Evolutionary conservation across 768 basidiomycete species (phyloP), one percentile per base, ranked within the genome.

Genomic region (Boletus rufocinnamomeus): DNA sequence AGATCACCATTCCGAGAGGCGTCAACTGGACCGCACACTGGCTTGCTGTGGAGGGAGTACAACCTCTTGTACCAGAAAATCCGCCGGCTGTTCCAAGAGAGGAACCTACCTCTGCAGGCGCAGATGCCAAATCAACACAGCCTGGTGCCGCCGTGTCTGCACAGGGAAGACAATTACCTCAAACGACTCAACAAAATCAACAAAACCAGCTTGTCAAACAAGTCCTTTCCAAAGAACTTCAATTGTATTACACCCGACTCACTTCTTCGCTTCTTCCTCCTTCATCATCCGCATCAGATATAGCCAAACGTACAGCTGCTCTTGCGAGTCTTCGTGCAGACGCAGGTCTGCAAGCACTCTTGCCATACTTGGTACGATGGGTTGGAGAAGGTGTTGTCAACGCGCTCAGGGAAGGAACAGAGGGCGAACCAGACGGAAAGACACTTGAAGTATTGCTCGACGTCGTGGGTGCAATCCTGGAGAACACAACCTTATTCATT

Each of bases 11-110:
- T 9, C 92, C 93, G 0, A 87, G 88, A 65, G 88, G 87, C 43
- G 86, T 91, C 55, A 85, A 80, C 63, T 95, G 92, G 88, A 89
- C 87, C 0, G 95, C 97, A 2, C 97, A 99, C 70, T 99, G 97
- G 97, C 81, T 99, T 34, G 95, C 95, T 1, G 94, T 99, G 40
- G 97, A 99, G 66, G 97, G 97, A 27, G 91, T 99, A 14, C 97
- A 98, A 68, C 95, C 96, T 0, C 82, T 93, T n/a, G 91, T 96
- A 50, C 92, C 93, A 14, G 93, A 97, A 70, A 98, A 98, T 71
- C 95, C 95, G 0, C 89, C 92, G n/a, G 86, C 88, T 2, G 78
- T 90, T 45, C 86, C 88, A 0, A 78, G 82, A 63, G 85, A 87
- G 55, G 77, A 74, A 72, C 80, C 64, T 32, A 61, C 54, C 21